phyloP scores from a whole-genome alignment of 1,284 basidiomycete genomes.

The Amylostereum chailletii region DNA sequence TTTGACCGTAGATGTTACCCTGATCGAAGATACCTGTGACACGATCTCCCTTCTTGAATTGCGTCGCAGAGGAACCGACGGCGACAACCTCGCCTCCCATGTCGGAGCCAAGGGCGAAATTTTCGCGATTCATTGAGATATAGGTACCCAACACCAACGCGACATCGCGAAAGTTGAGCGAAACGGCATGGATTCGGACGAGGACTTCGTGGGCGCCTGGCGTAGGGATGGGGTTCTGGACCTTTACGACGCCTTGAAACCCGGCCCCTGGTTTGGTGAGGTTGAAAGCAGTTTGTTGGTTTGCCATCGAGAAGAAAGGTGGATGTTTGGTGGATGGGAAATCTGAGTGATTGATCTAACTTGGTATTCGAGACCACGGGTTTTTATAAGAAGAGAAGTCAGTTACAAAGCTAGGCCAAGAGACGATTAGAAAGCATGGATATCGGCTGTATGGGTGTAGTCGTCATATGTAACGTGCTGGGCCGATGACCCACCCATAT shows the following conservation, averaged over 20 bases:
- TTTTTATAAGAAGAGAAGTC: no score
- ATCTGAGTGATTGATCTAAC: no score
- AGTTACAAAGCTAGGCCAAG: no score
- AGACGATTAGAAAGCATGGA: no score
- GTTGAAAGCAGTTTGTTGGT: no score
- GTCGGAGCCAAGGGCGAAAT: constrained; percentile 50
- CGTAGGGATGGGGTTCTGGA: constrained; percentile 20
- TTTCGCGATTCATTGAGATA: constrained; percentile 18
- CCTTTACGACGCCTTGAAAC: background rate
- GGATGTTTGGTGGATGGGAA: no score
- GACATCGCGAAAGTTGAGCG: constrained; percentile 40
- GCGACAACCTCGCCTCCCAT: constrained; percentile 53
- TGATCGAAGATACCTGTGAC: constrained; percentile 19
- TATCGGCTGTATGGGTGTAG: no score
- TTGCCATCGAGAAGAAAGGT: no score
- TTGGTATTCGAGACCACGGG: no score
- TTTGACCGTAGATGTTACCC: constrained; percentile 27
- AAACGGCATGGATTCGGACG: constrained; percentile 43
- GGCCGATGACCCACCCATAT: no score
- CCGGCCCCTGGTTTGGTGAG: no score
- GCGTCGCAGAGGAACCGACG: constrained; percentile 25
- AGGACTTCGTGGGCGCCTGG: constrained; percentile 34
- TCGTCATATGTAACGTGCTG: no score
- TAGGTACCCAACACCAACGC: constrained; percentile 26
- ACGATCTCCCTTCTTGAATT: constrained; percentile 23